phyloP scores from a whole-genome alignment of 1,139 yeast genomes.

The Suhomyces chickasaworum region DNA sequence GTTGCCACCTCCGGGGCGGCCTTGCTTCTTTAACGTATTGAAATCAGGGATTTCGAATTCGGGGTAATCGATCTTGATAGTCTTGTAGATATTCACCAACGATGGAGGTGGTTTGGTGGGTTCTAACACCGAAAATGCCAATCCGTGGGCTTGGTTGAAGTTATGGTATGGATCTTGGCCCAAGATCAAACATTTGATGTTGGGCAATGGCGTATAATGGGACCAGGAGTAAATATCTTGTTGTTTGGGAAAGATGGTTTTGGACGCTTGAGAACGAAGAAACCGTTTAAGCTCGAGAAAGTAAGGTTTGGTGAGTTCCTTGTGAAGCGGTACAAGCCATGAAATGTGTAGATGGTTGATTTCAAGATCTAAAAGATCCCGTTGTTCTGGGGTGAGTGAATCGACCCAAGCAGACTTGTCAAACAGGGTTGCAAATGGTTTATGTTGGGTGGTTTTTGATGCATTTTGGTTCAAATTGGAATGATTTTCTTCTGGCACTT shows the following conservation, averaged over 20 bases:
- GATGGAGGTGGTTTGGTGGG: conserved; percentile 93
- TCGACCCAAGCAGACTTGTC: conserved; percentile 58
- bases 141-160: conserved; percentile 90
- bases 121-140: conserved; percentile 87
- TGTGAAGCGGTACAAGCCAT: conserved; percentile 73
- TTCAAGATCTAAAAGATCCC: conserved; percentile 63
- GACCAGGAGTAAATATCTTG: conserved; percentile 92
- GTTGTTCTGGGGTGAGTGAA: conserved; percentile 54
- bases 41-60: conserved; percentile 60
- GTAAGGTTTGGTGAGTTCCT: conserved; percentile 82
- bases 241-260: conserved; percentile 74
- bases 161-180: conserved; percentile 99
- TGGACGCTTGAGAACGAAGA: conserved; percentile 41
- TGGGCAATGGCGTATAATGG: conserved; percentile 73
- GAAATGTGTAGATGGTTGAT: conserved; percentile 67
- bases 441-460: conserved; percentile 6
- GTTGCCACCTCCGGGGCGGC: conserved; percentile 58
- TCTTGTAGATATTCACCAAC: conserved; percentile 81
- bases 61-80: conserved; percentile 71
- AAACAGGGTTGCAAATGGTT: conserved; percentile 27
- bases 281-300: conserved; percentile 73
- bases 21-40: conserved; percentile 28
- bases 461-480: not conserved
- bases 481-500: not conserved
- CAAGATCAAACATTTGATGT: conserved; percentile 74